These are phyloP conservation scores for Eutrema japonicum DNA, from an alignment of 345 rosid genomes.

Conservation along the genomic window DNA sequence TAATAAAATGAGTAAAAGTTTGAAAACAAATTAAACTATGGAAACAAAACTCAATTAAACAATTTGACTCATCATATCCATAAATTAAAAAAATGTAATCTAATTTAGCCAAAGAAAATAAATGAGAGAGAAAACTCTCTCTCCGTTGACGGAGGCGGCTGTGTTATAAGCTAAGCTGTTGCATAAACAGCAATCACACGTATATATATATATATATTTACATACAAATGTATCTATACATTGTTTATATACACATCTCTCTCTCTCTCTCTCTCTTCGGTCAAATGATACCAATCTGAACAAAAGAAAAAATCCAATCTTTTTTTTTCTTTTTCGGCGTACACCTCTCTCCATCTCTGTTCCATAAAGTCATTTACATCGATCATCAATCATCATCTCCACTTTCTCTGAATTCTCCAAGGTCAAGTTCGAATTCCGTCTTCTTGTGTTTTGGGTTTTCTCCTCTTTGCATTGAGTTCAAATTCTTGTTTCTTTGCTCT, in stretches of 20 bases:
- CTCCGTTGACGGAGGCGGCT: conserved; percentile 34
- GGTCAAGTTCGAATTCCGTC: conserved; percentile 4
- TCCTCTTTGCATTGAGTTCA: not conserved
- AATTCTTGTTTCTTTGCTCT: conserved; percentile 15
- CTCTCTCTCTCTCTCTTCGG: conserved; percentile 34
- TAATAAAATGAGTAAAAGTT: no score
- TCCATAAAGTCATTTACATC: conserved; percentile 10
- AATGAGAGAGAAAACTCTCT: not conserved
- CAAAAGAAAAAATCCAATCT: conserved; percentile 31
- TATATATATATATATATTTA: not conserved
- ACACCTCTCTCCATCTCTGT: conserved; percentile 25
- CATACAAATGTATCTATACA: not conserved
- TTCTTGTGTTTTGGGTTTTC: conserved; percentile 1
- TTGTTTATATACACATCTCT: conserved; percentile 18
- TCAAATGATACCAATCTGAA: conserved; percentile 48
- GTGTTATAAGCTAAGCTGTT: conserved; percentile 16
- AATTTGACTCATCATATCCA: not conserved
- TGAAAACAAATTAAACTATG: not conserved
- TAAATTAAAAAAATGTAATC: not conserved
- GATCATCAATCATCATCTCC: conserved; percentile 27
- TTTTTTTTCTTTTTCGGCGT: conserved; percentile 18
- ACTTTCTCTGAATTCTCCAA: conserved; percentile 34
- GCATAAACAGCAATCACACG: not conserved
- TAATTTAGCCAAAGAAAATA: conserved; percentile 13
- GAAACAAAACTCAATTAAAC: not conserved